Base-by-base conservation (phyloP, 2,329 filamentous ascomycete species). In the Didymella segeticola region DNA sequence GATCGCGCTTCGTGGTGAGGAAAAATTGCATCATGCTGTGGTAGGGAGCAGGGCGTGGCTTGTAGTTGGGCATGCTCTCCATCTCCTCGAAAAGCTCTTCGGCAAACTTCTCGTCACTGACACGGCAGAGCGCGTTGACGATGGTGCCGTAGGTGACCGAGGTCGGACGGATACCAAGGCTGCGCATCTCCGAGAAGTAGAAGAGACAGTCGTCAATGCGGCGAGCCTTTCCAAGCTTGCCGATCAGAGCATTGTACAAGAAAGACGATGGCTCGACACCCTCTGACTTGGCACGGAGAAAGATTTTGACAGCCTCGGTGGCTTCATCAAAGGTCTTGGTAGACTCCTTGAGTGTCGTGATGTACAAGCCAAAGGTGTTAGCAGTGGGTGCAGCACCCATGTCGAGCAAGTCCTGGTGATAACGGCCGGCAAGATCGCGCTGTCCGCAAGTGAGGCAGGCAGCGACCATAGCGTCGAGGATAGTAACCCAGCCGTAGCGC, bases 1-100 rank as follows among this genome's bases (percentile, higher is more conserved):
- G 93, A 75, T 99, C 93, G 47, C 92, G 91, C 85, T 98, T 98
- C 49, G 93, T 98, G 52, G 91, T 96, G 64, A 98, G 82, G 85
- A 98, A 99, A 80, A 96, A 98, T 74, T 99, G 95, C 86, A 99
- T 99, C 87, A 99, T 90, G 77, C 91, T 96, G 82, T 99, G 97
- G 83, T 99, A 99, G 1, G 95, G 95, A 20, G 95, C 95, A 22
- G 95, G 93, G 9, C 95, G 89, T 33, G 95, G 91, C 82, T 97
- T 98, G 85, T 99, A 99, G 80, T 99, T 99, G 52, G 92, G 89
- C 89, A 96, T 96, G 39, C 89, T 86, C 80, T 99, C 95, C 95
- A 99, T 99, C 80, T 99, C 95, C 71, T 98, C 92, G 71, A 99
- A 99, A 66, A 98, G 86, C 77, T 98, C 92, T 71, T 97, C 95